A percentile compares a stretch with the other conserved stretches of the same genome.
phyloP scores from a whole-genome alignment of 331 rosid genomes.

The Pyracantha coccinea region DNA sequence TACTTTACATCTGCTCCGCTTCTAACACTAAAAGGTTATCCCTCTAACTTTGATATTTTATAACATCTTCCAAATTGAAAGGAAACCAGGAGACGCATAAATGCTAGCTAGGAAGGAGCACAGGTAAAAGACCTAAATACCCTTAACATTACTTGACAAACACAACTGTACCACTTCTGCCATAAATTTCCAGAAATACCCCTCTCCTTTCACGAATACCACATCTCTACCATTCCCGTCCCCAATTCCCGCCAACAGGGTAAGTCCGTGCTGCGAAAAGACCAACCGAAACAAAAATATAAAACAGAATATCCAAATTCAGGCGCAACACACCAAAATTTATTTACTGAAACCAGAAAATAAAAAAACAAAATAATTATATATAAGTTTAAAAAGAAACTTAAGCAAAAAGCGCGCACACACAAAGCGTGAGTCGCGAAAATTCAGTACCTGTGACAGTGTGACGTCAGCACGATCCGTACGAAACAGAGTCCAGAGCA shows the following conservation, averaged over 20 bases:
- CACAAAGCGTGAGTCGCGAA: not conserved
- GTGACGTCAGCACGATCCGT: constrained; percentile 33
- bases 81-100: too few species aligned
- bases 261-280: not conserved
- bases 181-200: not conserved
- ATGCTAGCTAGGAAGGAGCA: too few species aligned
- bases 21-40: too few species aligned
- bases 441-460: not conserved
- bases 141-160: not conserved
- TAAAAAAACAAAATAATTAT: not conserved
- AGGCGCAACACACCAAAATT: not conserved
- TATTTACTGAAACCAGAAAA: too few species aligned
- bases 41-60: too few species aligned
- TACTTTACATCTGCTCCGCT: too few species aligned
- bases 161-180: not conserved
- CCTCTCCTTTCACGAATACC: not conserved
- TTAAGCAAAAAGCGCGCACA: not conserved
- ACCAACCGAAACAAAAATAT: not conserved
- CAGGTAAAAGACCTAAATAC: too few species aligned
- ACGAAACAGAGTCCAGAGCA: constrained; percentile 35
- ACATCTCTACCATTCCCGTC: not conserved
- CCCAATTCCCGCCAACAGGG: not conserved
- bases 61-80: too few species aligned
- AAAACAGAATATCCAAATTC: not conserved
- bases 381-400: not conserved